Evolutionary conservation across 2,329 filamentous ascomycete genomes (phyloP).

Genomic region (Trematosphaeria pertusa): DNA sequence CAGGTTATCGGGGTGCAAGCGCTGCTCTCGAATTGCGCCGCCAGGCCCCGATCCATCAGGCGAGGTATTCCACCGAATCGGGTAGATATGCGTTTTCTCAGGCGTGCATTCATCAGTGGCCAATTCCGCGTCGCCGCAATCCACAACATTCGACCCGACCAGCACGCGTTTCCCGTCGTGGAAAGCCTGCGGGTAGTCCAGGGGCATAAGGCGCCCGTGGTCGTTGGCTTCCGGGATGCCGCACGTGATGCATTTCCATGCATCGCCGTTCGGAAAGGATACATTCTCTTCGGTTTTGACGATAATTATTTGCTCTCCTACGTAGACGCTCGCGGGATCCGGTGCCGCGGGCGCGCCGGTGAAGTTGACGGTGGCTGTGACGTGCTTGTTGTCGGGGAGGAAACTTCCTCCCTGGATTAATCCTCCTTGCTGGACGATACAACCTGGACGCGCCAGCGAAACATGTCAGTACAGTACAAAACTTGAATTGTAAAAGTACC

Average conservation of each 20-base stretch:
- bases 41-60: conserved; percentile 42
- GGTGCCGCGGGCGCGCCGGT: conserved; percentile 51
- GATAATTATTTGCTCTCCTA: conserved; percentile 50
- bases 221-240: conserved; percentile 48
- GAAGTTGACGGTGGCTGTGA: conserved; percentile 51
- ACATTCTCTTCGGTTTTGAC: conserved; percentile 51
- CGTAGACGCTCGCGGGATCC: conserved; percentile 52
- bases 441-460: conserved; percentile 49
- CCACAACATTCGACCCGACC: conserved; percentile 39
- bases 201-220: conserved; percentile 17
- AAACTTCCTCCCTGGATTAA: conserved; percentile 45
- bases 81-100: conserved; percentile 49
- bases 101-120: conserved; percentile 48
- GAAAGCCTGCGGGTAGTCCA: conserved; percentile 56
- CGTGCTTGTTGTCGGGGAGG: conserved; percentile 53
- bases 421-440: conserved; percentile 32
- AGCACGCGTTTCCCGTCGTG: conserved; percentile 48
- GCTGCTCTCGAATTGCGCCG: conserved; percentile 51
- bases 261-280: conserved; percentile 53
- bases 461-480: conserved; percentile 24
- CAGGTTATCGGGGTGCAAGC: conserved; percentile 54
- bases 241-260: conserved; percentile 59
- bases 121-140: conserved; percentile 45
- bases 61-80: conserved; percentile 48
- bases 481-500: not conserved